Percentiles rank a stretch among this genome's conserved stretches.
phyloP scores from a whole-genome alignment of 2,329 filamentous ascomycete genomes.

The Fusarium sp. region DNA sequence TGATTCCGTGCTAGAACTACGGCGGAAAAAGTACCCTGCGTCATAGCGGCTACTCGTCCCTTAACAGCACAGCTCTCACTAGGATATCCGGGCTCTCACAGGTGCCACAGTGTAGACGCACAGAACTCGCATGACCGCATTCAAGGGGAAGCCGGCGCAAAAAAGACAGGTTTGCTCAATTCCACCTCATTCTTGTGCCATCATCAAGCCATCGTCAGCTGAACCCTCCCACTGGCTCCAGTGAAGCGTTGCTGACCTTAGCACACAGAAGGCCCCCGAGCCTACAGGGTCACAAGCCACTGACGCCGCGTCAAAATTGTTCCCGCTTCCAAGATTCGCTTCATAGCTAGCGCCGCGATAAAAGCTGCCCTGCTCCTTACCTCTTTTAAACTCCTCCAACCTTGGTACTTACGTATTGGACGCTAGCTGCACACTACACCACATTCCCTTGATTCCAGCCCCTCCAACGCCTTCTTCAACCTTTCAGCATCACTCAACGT shows the following conservation, averaged over 20 bases:
- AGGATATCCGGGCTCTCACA: conserved; percentile 6
- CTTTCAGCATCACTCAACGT: conserved; percentile 28
- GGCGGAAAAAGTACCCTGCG: conserved; percentile 22
- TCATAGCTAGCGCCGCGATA: conserved; percentile 44
- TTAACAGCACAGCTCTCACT: conserved; percentile 10
- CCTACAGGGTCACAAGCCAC: conserved; percentile 46
- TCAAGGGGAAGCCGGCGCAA: neutral
- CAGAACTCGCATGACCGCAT: conserved; percentile 12
- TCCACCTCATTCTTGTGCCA: conserved; percentile 18
- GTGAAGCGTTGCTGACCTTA: conserved; percentile 30
- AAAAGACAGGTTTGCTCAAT: conserved; percentile 9
- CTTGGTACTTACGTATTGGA: conserved; percentile 34
- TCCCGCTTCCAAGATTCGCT: conserved; percentile 43
- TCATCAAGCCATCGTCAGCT: conserved; percentile 39
- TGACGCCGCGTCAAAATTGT: conserved; percentile 46
- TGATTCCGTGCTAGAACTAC: conserved; percentile 14
- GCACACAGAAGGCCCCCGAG: conserved; percentile 16
- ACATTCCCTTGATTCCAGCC: conserved; percentile 29
- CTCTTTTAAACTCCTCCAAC: conserved; percentile 36
- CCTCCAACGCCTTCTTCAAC: conserved; percentile 31
- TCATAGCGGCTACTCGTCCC: conserved; percentile 22
- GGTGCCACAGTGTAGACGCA: neutral
- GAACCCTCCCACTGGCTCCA: conserved; percentile 23
- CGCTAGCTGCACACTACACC: conserved; percentile 36
- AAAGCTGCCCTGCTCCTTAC: conserved; percentile 42